Conservation (phyloP, 75 land plant genomes). For the Sequoiadendron giganteum region DNA sequence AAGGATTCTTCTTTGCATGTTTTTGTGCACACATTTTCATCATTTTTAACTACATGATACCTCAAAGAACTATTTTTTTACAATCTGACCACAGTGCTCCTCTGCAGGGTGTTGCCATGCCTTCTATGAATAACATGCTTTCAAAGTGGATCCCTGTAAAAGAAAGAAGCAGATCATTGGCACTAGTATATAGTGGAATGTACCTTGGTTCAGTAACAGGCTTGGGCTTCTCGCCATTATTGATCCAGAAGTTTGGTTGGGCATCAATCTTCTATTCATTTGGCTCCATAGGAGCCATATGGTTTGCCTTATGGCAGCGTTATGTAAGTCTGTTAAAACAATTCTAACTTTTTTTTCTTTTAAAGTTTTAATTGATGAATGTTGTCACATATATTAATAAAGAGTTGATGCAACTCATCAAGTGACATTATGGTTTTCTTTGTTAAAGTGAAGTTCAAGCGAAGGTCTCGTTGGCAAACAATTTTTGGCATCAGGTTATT, state of each 20-base stretch:
- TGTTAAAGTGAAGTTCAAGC: neutral
- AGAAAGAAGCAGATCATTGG: constrained; percentile 92
- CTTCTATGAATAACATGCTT: constrained; percentile 94
- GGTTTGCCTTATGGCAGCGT: constrained; percentile 75
- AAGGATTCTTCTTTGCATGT: neutral
- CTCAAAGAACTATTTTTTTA: neutral
- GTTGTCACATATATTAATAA: neutral
- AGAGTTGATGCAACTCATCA: neutral
- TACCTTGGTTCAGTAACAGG: constrained; percentile 96
- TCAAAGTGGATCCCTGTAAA: constrained; percentile 87
- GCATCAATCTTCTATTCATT: constrained; percentile 93
- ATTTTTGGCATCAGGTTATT: neutral
- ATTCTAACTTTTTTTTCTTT: neutral
- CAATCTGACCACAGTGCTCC: neutral
- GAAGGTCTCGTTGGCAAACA: neutral
- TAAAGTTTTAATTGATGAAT: neutral
- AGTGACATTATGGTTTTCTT: neutral
- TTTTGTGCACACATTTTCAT: neutral
- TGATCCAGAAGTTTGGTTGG: constrained; percentile 87
- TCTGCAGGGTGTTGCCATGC: constrained; percentile 97
- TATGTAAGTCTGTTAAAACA: constrained; percentile 43
- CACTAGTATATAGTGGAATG: constrained; percentile 97
- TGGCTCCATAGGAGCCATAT: constrained; percentile 87
- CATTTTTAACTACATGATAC: neutral
- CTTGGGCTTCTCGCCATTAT: constrained; percentile 82